Evolutionary conservation across 805 yeast species (phyloP).

Genomic region (Candida namnaoensis): DNA sequence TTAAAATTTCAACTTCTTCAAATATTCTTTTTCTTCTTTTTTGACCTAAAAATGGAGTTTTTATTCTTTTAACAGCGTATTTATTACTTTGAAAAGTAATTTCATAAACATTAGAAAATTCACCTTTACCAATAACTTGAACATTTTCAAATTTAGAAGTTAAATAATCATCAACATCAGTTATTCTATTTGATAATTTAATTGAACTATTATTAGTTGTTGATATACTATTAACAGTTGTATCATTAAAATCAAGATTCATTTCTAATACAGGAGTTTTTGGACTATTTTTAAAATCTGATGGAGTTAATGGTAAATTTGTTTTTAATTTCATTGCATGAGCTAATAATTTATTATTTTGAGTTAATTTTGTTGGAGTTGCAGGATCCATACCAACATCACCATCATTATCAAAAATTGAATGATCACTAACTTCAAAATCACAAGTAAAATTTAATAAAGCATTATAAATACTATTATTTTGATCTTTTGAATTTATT

Average conservation of each 20-base stretch:
- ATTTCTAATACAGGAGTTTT: slow-evolving; percentile 17
- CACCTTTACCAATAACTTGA: slow-evolving; percentile 71
- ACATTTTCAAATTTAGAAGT: slow-evolving; percentile 51
- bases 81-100: slow-evolving; percentile 57
- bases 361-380: slow-evolving; percentile 31
- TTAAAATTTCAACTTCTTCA: slow-evolving; percentile 72
- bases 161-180: slow-evolving; percentile 31
- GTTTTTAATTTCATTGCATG: slow-evolving; percentile 10
- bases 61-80: slow-evolving; percentile 85
- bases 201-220: slow-evolving; percentile 12
- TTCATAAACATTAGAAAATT: slow-evolving; percentile 82
- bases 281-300: slow-evolving; percentile 20
- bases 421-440: slow-evolving; percentile 27
- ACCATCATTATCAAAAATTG: slow-evolving; percentile 15
- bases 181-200: background rate
- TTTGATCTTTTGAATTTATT: slow-evolving; percentile 19
- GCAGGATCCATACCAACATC: slow-evolving; percentile 21
- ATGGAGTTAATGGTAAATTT: slow-evolving; percentile 11
- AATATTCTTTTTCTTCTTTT: slow-evolving; percentile 52
- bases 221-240: slow-evolving; percentile 10
- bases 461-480: slow-evolving; percentile 29
- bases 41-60: slow-evolving; percentile 48
- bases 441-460: slow-evolving; percentile 29
- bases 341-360: slow-evolving; percentile 8
- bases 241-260: slow-evolving; percentile 11